Conservation (phyloP, 2,329 filamentous ascomycete species). For the Microdochium nivale region DNA sequence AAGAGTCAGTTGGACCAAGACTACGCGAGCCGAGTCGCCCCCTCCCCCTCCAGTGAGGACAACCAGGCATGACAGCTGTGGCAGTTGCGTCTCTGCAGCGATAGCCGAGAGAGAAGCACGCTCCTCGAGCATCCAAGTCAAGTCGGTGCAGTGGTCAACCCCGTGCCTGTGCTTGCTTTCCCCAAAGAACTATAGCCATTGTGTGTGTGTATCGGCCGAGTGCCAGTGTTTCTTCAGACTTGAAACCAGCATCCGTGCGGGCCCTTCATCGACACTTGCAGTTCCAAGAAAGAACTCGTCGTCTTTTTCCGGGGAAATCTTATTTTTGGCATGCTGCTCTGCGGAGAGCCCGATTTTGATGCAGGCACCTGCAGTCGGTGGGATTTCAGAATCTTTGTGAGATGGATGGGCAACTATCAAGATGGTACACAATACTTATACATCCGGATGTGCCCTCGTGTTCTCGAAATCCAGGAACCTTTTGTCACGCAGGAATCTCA, state of each 20-base stretch:
- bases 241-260: neutral
- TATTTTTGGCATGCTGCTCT: neutral
- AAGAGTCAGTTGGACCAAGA: too few species aligned
- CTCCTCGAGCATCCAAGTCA: neutral
- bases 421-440: neutral
- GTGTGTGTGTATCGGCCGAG: too few species aligned
- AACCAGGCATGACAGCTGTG: neutral
- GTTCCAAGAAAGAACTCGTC: neutral
- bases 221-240: neutral
- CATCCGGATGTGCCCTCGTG: neutral
- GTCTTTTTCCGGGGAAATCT: neutral
- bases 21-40: too few species aligned
- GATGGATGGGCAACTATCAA: too few species aligned
- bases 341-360: neutral
- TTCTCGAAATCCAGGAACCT: neutral
- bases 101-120: neutral
- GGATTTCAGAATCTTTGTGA: too few species aligned
- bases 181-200: neutral
- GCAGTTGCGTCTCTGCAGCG: neutral
- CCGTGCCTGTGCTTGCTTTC: neutral
- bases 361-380: neutral
- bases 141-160: neutral
- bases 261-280: neutral
- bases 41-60: neutral
- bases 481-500: neutral